Conservation (phyloP, 768 basidiomycete genomes). For the Grammothele lineata region DNA sequence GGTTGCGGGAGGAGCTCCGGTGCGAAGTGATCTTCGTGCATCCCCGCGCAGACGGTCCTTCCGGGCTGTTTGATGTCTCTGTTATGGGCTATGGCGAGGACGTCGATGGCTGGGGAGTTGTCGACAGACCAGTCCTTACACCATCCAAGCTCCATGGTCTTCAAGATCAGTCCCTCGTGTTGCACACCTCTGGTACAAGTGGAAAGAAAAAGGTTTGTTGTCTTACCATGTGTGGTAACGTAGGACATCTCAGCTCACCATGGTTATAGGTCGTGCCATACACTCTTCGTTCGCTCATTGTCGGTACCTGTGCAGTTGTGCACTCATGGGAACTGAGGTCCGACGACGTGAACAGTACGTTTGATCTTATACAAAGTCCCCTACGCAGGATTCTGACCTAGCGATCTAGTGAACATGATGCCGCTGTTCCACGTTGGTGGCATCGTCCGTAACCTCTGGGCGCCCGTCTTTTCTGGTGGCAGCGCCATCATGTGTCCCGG, state of each 20-base stretch:
- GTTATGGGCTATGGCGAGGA: conserved; percentile 10
- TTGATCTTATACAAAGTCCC: background rate
- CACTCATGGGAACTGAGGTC: conserved; percentile 38
- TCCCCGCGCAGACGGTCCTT: conserved; percentile 3
- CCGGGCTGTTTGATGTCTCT: conserved; percentile 14
- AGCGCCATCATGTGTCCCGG: conserved; percentile 12
- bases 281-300: conserved; percentile 37
- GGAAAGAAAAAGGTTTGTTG: conserved; percentile 41
- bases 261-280: conserved; percentile 33
- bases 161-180: conserved; percentile 46
- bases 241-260: too few species aligned
- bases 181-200: conserved; percentile 59
- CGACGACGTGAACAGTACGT: conserved; percentile 44
- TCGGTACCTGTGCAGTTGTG: conserved; percentile 41
- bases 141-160: conserved; percentile 34
- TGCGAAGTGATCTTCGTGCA: conserved; percentile 35
- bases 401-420: conserved; percentile 22
- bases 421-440: conserved; percentile 12
- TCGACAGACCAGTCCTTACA: conserved; percentile 1
- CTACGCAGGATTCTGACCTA: background rate
- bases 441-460: conserved; percentile 11
- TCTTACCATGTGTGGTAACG: too few species aligned
- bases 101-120: conserved; percentile 8
- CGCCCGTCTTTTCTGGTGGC: conserved; percentile 11
- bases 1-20: conserved; percentile 30